Conservation (phyloP, 2,329 filamentous ascomycete genomes). For the Pseudofabraea citricarpa region DNA sequence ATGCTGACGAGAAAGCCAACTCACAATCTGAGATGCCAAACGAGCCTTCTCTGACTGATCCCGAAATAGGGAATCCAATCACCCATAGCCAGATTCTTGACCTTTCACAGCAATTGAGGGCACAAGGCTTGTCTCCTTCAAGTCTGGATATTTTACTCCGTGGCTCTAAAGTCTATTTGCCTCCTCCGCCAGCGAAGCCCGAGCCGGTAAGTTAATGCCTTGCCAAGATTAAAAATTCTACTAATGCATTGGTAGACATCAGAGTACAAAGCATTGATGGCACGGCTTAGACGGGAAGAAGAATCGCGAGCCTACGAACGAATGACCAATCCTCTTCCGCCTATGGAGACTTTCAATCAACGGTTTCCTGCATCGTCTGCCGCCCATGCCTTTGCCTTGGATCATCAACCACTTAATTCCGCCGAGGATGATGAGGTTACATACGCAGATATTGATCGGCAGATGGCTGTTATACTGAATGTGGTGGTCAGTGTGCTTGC, state of each 20-base stretch:
- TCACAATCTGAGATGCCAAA: not conserved
- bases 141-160: constrained; percentile 67
- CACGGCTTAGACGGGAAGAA: constrained; percentile 73
- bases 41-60: constrained; percentile 43
- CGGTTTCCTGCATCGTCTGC: constrained; percentile 49
- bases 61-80: constrained; percentile 58
- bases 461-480: constrained; percentile 81
- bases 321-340: constrained; percentile 61
- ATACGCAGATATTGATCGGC: constrained; percentile 71
- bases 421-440: constrained; percentile 58
- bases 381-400: constrained; percentile 51
- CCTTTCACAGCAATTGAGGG: constrained; percentile 50
- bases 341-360: constrained; percentile 53
- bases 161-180: constrained; percentile 67
- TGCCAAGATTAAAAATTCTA: constrained; percentile 6
- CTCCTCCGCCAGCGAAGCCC: constrained; percentile 75
- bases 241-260: constrained; percentile 48
- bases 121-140: constrained; percentile 27
- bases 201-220: constrained; percentile 56
- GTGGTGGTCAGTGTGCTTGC: constrained; percentile 83
- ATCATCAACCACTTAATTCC: constrained; percentile 37
- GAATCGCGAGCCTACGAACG: constrained; percentile 78
- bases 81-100: constrained; percentile 65
- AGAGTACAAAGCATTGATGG: constrained; percentile 87
- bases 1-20: not conserved